Percentiles rank a stretch among this genome's conserved stretches.
These are phyloP conservation scores for Phytophthora tentaculata DNA, from an alignment of 352 stramenopile species.

Conservation along the genomic window DNA sequence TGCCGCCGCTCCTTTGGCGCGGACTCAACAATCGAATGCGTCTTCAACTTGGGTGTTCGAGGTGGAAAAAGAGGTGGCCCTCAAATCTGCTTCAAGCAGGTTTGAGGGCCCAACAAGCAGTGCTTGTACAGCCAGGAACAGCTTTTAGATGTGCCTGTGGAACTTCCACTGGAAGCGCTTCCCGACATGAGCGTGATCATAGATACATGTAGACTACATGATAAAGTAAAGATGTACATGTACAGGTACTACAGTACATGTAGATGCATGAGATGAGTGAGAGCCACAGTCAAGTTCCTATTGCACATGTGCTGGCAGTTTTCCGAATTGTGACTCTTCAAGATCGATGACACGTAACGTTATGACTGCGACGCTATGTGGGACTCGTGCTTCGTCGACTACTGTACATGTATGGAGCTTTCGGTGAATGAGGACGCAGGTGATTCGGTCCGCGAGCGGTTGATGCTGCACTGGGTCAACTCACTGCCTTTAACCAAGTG, in stretches of 20 bases:
- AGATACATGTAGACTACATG: no score
- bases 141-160: slow-evolving; percentile 26
- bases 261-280: not conserved
- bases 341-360: slow-evolving; percentile 16
- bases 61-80: not conserved
- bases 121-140: slow-evolving; percentile 5
- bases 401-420: slow-evolving; percentile 7
- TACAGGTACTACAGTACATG: no score
- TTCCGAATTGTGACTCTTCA: slow-evolving; percentile 24
- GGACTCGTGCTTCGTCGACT: not conserved
- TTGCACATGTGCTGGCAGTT: slow-evolving; percentile 2
- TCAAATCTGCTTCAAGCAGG: no score
- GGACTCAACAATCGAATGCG: slow-evolving; percentile 30
- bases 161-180: no score
- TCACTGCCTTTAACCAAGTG: slow-evolving; percentile 66
- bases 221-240: no score
- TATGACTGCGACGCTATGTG: not conserved
- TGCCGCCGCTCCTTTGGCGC: slow-evolving; percentile 10
- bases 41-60: slow-evolving; percentile 18
- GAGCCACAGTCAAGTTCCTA: not conserved
- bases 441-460: slow-evolving; percentile 28
- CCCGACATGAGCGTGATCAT: not conserved
- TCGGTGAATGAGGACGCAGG: not conserved
- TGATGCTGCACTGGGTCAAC: slow-evolving; percentile 80
- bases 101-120: no score